Evolutionary conservation across 192 early-diverging fungal genomes (phyloP).

Genomic region (Rhizophlyctis rosea): DNA sequence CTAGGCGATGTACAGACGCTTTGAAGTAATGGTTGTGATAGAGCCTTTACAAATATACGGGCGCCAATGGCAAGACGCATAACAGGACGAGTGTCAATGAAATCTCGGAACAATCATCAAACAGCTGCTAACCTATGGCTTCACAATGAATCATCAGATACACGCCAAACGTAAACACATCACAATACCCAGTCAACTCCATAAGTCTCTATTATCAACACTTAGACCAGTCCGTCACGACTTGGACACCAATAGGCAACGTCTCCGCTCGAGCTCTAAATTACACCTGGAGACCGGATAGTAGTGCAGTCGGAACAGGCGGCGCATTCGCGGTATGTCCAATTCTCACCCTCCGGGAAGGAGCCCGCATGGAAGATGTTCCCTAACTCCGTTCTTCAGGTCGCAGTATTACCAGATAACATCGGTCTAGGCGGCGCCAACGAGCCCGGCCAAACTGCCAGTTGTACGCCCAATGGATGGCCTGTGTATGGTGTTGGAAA

Average conservation of each 20-base stretch:
- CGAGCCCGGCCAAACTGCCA: background rate
- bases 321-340: background rate
- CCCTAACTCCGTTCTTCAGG: background rate
- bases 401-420: background rate
- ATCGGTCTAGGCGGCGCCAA: background rate
- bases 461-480: background rate
- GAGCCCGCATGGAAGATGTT: too few relatives aligned
- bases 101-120: too few relatives aligned
- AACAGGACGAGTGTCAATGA: too few relatives aligned
- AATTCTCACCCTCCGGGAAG: too few relatives aligned
- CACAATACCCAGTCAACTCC: background rate
- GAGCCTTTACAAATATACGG: too few relatives aligned
- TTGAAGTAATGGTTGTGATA: too few relatives aligned
- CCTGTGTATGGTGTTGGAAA: background rate
- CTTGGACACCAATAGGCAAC: background rate
- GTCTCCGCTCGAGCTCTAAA: background rate
- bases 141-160: too few relatives aligned
- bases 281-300: background rate
- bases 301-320: background rate
- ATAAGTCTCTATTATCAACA: background rate
- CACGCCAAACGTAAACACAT: background rate
- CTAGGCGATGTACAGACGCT: too few relatives aligned
- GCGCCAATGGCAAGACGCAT: too few relatives aligned
- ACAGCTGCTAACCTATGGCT: too few relatives aligned
- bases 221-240: background rate